Percentiles rank a stretch among this genome's conserved stretches.
phyloP scores from a whole-genome alignment of 306 rosid species.

The Cucurbita argyrosperma region DNA sequence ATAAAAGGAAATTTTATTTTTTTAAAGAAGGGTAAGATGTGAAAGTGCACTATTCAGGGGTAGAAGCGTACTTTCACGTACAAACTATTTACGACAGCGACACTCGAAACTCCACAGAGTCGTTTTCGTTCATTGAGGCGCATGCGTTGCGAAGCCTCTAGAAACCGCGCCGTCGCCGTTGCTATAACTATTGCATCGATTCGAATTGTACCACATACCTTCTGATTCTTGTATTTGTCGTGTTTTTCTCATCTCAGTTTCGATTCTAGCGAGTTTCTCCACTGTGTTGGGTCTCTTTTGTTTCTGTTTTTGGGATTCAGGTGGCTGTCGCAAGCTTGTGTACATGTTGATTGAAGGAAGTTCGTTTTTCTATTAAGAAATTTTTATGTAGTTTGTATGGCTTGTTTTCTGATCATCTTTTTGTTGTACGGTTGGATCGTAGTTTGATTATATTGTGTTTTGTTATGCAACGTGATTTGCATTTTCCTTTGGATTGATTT shows the following conservation, averaged over 20 bases:
- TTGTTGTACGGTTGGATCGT: neutral
- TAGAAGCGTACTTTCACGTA: neutral
- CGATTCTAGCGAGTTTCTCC: neutral
- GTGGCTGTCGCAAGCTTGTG: slow-evolving; percentile 5
- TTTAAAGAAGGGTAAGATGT: no score
- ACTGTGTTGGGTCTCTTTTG: neutral
- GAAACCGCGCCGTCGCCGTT: neutral
- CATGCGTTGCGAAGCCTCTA: neutral
- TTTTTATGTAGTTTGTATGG: slow-evolving; percentile 1
- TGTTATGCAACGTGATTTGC: slow-evolving; percentile 14
- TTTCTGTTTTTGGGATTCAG: neutral
- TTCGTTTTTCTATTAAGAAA: slow-evolving; percentile 22
- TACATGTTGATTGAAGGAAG: slow-evolving; percentile 15
- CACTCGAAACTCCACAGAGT: neutral
- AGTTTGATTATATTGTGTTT: neutral
- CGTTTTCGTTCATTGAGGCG: neutral
- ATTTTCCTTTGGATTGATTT: neutral
- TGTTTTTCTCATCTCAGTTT: neutral
- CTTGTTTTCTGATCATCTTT: neutral
- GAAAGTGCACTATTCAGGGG: neutral
- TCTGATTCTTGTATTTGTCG: neutral
- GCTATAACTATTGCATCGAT: neutral
- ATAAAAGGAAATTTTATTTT: no score
- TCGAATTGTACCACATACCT: neutral
- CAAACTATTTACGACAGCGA: neutral